Evolutionary conservation across 2,329 filamentous ascomycete genomes (phyloP).

Genomic region (Colletotrichum lindemuthianum): DNA sequence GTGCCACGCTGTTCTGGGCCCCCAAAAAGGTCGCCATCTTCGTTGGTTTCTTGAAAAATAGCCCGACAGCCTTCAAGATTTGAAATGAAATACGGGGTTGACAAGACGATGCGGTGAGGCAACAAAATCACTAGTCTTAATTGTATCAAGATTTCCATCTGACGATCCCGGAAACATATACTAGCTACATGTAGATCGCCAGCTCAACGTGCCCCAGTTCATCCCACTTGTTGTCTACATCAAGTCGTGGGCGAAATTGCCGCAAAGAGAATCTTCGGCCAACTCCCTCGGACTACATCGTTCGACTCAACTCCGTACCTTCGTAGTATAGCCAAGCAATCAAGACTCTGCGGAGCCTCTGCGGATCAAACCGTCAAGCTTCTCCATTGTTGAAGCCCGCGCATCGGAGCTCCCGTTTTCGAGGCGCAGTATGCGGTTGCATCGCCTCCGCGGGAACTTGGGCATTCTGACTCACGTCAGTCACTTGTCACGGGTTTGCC

Average conservation of each 20-base stretch:
- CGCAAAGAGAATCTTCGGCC: background rate
- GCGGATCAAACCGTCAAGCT: background rate
- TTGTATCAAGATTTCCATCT: background rate
- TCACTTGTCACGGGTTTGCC: slow-evolving; percentile 17
- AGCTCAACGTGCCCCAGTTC: background rate
- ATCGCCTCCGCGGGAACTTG: background rate
- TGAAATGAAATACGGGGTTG: slow-evolving; percentile 26
- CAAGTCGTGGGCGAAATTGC: background rate
- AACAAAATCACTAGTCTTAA: slow-evolving; percentile 4
- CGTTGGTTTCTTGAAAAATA: too few relatives aligned
- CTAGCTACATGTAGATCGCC: too few relatives aligned
- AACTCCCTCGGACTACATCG: background rate
- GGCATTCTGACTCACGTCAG: slow-evolving; percentile 24
- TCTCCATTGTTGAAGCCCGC: background rate
- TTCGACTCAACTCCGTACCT: background rate
- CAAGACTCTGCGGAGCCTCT: background rate
- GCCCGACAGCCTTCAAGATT: too few relatives aligned
- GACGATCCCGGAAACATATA: too few relatives aligned
- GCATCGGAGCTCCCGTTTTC: slow-evolving; percentile 18
- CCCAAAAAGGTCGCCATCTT: background rate
- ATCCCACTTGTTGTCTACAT: background rate
- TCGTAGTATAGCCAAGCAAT: background rate
- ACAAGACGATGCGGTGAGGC: slow-evolving; percentile 23
- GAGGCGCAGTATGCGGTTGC: slow-evolving; percentile 9
- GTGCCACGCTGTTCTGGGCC: slow-evolving; percentile 26